Conservation (phyloP, 257 asterid species). For the Gentiana straminea region DNA sequence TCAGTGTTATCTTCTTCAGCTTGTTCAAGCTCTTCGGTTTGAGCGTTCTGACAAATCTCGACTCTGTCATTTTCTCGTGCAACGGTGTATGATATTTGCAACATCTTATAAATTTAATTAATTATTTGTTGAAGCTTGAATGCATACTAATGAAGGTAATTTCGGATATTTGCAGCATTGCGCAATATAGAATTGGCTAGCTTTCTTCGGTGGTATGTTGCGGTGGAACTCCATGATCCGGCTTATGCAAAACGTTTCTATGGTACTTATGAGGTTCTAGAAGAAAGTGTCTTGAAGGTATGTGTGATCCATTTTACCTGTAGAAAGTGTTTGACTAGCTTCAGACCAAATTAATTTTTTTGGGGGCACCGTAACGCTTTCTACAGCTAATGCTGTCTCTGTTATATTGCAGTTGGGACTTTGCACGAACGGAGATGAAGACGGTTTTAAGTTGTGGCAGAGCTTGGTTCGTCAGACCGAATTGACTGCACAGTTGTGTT, state of each 20-base stretch:
- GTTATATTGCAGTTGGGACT: constrained; percentile 49
- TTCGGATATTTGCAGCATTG: constrained; percentile 49
- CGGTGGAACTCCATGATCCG: constrained; percentile 97
- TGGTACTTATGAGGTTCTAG: constrained; percentile 75
- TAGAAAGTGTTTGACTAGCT: not conserved
- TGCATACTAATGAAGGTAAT: constrained; percentile 5
- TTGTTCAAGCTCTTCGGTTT: constrained; percentile 98
- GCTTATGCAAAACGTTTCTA: constrained; percentile 88
- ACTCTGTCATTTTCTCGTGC: constrained; percentile 88
- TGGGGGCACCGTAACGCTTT: not conserved
- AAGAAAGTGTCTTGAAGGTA: constrained; percentile 90
- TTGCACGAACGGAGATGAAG: constrained; percentile 54
- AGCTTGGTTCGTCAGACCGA: constrained; percentile 96
- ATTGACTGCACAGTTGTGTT: constrained; percentile 89
- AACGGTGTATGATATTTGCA: constrained; percentile 64
- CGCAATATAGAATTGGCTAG: constrained; percentile 91
- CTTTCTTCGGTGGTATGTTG: constrained; percentile 98
- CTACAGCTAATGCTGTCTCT: constrained; percentile 17
- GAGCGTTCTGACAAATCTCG: constrained; percentile 93
- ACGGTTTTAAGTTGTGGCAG: constrained; percentile 92
- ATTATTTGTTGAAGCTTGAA: constrained; percentile 8
- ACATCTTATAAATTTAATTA: constrained; percentile 3
- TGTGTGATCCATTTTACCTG: constrained; percentile 13
- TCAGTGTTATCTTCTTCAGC: constrained; percentile 94
- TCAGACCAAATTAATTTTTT: not conserved